Evolutionary conservation across 2,329 filamentous ascomycete genomes (phyloP), one percentile per base, ranked within the genome.

Genomic region (Aspergillus bombycis): DNA sequence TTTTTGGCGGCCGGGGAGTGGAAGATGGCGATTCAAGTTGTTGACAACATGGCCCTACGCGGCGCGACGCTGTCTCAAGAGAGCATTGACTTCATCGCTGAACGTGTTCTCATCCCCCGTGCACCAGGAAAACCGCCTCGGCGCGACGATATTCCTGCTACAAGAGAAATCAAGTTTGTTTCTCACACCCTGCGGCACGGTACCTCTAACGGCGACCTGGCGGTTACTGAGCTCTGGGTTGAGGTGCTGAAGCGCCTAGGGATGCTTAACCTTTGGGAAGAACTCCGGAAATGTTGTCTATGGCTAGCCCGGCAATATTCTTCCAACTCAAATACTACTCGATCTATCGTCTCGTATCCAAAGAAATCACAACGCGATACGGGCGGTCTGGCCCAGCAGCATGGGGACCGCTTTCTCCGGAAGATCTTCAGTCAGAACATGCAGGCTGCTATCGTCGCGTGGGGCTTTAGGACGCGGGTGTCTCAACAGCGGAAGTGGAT

Each of bases 241-340:
- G 86, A 89, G 70, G 78, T 88, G 11, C 70, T 90, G 48, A 85
- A 85, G 53, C 82, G 87, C 32, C 81, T 86, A 53, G 88, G 88
- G 4, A 89, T 87, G 84, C 72, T 78, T 10, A 78, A 82, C 9
- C 79, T 81, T 19, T 82, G 86, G 70, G 71, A 81, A 16, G 83
- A 85, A 36, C 75, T 89, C 8, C 79, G 81, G 62, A 80, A 80
- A 26, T 77, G 88, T 30, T 78, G 83, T 14, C 68, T 84, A 50
- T 85, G 81, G 85, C 79, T 90, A 4, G 78, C 80, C 8, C 70
- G 70, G 11, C 76, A 77, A 60, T 84, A 85, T 59, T 69, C 68
- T 23, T 62, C 59, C 28, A 62, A 41, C 23, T 60, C 58, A 14
- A 65, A 63, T 21, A 61, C 30, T 30, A 48, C 57, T 41, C 68